Conservation (phyloP, 2,329 filamentous ascomycete species). For the Penicillium expansum region DNA sequence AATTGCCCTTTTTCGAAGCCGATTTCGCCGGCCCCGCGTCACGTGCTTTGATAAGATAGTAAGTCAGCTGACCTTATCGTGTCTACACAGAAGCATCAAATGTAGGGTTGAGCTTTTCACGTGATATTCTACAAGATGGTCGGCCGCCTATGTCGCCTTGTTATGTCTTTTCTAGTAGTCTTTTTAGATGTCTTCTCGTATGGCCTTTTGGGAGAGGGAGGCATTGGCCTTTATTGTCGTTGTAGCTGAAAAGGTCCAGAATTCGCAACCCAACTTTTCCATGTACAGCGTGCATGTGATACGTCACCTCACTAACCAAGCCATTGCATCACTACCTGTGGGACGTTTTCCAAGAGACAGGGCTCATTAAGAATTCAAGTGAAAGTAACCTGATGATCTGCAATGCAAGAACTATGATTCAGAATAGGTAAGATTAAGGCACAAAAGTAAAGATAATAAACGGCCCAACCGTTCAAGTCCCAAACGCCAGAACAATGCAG, state of each 20-base stretch:
- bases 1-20: slow-evolving; percentile 16
- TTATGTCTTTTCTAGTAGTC: no score
- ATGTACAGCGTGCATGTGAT: no score
- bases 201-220: no score
- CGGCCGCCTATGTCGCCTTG: no score
- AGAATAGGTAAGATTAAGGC: neutral
- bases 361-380: neutral
- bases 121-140: neutral
- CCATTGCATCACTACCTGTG: neutral
- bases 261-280: no score
- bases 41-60: slow-evolving; percentile 21
- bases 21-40: slow-evolving; percentile 12
- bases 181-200: no score
- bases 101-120: neutral
- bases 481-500: slow-evolving; percentile 33
- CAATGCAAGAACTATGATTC: neutral
- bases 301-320: neutral
- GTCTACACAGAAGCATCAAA: neutral
- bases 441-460: neutral
- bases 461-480: slow-evolving; percentile 12
- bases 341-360: neutral
- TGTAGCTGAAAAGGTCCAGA: no score
- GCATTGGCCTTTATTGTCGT: no score
- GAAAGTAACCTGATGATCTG: neutral
- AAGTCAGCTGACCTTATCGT: neutral